A percentile compares a stretch with the other conserved stretches of the same genome.
Evolutionary conservation across 1,284 basidiomycete species (phyloP).

Genomic region (Pulchroboletus neoregius): DNA sequence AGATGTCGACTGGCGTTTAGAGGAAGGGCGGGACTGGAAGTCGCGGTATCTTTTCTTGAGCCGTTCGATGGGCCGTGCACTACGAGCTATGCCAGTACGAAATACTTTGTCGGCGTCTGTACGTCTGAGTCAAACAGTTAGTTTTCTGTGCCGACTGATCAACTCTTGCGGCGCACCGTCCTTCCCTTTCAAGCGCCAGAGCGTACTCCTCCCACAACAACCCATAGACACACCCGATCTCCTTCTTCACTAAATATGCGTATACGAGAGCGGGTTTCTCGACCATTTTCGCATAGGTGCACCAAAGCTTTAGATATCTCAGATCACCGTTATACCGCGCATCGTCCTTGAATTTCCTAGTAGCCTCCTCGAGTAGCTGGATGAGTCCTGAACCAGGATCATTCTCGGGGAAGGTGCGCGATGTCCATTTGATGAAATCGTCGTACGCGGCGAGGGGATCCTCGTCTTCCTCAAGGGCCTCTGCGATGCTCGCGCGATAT

Average conservation of each 20-base stretch:
- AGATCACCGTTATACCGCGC: constrained; percentile 80
- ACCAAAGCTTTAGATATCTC: constrained; percentile 88
- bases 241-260: constrained; percentile 69
- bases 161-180: constrained; percentile 54
- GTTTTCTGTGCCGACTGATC: constrained; percentile 5
- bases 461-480: constrained; percentile 53
- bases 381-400: constrained; percentile 56
- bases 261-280: constrained; percentile 59
- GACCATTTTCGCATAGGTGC: constrained; percentile 70
- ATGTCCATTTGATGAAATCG: constrained; percentile 62
- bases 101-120: constrained; percentile 83
- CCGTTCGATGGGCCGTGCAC: constrained; percentile 79
- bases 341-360: constrained; percentile 76
- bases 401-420: constrained; percentile 43
- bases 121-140: constrained; percentile 42
- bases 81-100: constrained; percentile 77
- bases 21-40: constrained; percentile 59
- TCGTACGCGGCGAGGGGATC: constrained; percentile 57
- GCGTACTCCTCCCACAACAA: constrained; percentile 88
- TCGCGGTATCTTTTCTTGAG: constrained; percentile 82
- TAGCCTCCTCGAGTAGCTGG: constrained; percentile 71
- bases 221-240: constrained; percentile 77
- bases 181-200: constrained; percentile 63
- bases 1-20: constrained; percentile 28
- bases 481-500: constrained; percentile 35